Conservation (phyloP, 2,329 filamentous ascomycete genomes). For the Bretziella fagacearum region DNA sequence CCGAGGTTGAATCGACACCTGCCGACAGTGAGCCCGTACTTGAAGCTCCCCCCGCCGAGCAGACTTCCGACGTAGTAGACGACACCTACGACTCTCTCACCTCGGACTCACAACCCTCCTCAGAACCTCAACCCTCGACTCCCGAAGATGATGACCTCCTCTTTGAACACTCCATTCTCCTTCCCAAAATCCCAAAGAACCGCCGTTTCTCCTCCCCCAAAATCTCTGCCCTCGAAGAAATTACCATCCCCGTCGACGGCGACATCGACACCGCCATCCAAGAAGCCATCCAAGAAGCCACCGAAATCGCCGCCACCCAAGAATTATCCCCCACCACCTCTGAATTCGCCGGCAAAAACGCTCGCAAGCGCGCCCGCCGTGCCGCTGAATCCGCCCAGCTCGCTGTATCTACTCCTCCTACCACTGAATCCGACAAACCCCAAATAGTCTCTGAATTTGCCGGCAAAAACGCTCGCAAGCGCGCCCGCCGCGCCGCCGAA, state of each 20-base stretch:
- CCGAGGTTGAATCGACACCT: not conserved
- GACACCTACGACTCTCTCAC: too few relatives aligned
- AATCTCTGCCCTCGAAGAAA: too few relatives aligned
- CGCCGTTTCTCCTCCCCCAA: too few relatives aligned
- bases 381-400: not conserved
- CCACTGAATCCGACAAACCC: not conserved
- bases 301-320: not conserved
- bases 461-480: not conserved
- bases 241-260: not conserved
- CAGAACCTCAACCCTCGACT: not conserved
- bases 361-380: not conserved
- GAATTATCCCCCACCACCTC: slow-evolving; percentile 2
- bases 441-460: not conserved
- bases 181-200: too few relatives aligned
- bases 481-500: not conserved
- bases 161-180: too few relatives aligned
- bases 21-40: not conserved
- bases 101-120: not conserved
- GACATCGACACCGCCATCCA: too few relatives aligned
- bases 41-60: too few relatives aligned
- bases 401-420: too few relatives aligned
- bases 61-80: too few relatives aligned
- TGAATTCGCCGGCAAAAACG: not conserved
- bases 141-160: too few relatives aligned
- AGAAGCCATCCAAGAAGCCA: too few relatives aligned